Percentiles rank a stretch among this genome's conserved stretches.
phyloP scores from a whole-genome alignment of 2,329 filamentous ascomycete genomes.

The Esteya vermicola region DNA sequence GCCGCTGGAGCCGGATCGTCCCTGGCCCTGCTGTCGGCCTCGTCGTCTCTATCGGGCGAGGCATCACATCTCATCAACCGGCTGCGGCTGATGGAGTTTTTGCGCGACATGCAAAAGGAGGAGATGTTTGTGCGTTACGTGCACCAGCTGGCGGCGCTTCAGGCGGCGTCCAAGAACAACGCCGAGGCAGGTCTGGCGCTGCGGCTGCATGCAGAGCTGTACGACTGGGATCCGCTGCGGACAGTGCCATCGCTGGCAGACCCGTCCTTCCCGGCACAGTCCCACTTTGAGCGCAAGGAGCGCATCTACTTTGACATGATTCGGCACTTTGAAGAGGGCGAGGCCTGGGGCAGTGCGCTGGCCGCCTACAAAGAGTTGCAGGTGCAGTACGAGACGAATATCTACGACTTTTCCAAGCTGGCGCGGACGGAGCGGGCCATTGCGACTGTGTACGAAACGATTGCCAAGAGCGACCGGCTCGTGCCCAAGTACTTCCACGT shows the following conservation, averaged over 20 bases:
- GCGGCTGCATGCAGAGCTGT: conserved; percentile 80
- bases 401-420: conserved; percentile 85
- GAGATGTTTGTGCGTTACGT: conserved; percentile 95
- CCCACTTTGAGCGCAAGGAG: conserved; percentile 85
- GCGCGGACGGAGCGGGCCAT: conserved; percentile 81
- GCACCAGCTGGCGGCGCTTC: conserved; percentile 72
- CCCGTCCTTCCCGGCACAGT: conserved; percentile 68
- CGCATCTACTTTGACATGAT: conserved; percentile 89
- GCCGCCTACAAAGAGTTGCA: conserved; percentile 83
- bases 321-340: conserved; percentile 85
- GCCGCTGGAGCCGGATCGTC: background rate
- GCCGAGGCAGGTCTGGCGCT: conserved; percentile 83
- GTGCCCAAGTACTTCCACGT: conserved; percentile 86
- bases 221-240: conserved; percentile 71
- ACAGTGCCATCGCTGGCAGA: conserved; percentile 53
- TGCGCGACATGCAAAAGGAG: conserved; percentile 92
- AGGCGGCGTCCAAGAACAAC: conserved; percentile 61
- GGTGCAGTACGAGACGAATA: conserved; percentile 75
- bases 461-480: conserved; percentile 65
- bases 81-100: conserved; percentile 84
- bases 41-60: too few relatives aligned
- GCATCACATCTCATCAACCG: conserved; percentile 77
- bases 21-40: too few relatives aligned
- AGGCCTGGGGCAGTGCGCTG: conserved; percentile 81
- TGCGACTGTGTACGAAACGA: conserved; percentile 79